Percentiles rank a stretch among this genome's conserved stretches.
Conservation (phyloP, 2,329 filamentous ascomycete genomes). For the Xylariomycetidae sp. region DNA sequence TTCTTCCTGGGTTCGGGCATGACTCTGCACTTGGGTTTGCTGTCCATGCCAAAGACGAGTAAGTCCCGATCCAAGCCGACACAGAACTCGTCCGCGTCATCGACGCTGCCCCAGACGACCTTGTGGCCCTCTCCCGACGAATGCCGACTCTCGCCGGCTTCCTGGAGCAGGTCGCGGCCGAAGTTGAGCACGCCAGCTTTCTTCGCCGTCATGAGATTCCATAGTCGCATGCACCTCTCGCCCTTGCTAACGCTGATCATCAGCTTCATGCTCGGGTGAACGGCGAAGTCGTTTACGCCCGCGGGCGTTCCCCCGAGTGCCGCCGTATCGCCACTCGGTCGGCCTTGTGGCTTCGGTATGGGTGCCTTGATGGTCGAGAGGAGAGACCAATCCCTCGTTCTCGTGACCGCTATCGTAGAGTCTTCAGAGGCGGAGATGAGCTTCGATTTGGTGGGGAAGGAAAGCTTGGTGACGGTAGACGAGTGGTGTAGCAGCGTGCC, state of each 20-base stretch:
- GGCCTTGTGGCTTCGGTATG: slow-evolving; percentile 70
- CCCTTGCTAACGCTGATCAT: slow-evolving; percentile 91
- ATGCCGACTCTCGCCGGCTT: slow-evolving; percentile 72
- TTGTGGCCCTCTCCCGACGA: slow-evolving; percentile 76
- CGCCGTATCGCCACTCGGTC: slow-evolving; percentile 87
- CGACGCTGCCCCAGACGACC: slow-evolving; percentile 73
- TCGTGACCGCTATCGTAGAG: slow-evolving; percentile 81
- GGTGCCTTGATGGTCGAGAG: slow-evolving; percentile 87
- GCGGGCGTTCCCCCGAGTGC: slow-evolving; percentile 73
- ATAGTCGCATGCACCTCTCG: slow-evolving; percentile 86
- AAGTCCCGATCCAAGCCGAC: slow-evolving; percentile 85
- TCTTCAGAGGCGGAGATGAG: slow-evolving; percentile 86
- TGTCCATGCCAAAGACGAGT: slow-evolving; percentile 84
- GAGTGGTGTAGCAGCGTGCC: slow-evolving; percentile 84
- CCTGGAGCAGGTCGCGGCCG: slow-evolving; percentile 63
- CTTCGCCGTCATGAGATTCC: slow-evolving; percentile 95
- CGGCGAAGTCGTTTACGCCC: slow-evolving; percentile 92
- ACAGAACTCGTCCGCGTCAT: slow-evolving; percentile 74
- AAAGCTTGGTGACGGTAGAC: slow-evolving; percentile 72
- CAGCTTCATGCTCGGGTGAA: slow-evolving; percentile 93
- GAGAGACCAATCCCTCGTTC: slow-evolving; percentile 84
- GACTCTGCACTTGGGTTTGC: slow-evolving; percentile 70
- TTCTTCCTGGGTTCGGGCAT: slow-evolving; percentile 67
- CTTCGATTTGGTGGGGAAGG: slow-evolving; percentile 82
- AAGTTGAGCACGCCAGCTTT: slow-evolving; percentile 93